These are phyloP conservation scores for Solanum gandarillasii DNA, from an alignment of 257 asterid species.

Conservation along the genomic window DNA sequence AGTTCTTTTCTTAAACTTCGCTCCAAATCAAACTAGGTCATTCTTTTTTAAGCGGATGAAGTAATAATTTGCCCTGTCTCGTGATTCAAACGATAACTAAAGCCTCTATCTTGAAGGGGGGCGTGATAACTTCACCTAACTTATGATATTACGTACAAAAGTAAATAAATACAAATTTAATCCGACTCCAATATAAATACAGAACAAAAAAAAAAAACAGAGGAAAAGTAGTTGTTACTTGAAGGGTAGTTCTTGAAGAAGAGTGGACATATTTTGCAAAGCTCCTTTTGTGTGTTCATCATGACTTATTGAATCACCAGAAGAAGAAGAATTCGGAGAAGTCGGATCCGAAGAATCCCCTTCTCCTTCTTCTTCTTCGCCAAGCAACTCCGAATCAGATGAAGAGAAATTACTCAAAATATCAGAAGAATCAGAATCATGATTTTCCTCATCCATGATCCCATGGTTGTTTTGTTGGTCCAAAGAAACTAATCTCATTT, in stretches of 20 bases:
- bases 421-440: conserved; percentile 6
- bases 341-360: neutral
- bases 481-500: conserved; percentile 16
- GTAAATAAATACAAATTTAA: neutral
- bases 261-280: conserved; percentile 46
- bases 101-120: neutral
- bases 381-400: conserved; percentile 25
- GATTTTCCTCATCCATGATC: conserved; percentile 19
- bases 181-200: neutral
- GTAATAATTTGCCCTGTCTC: neutral
- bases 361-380: conserved; percentile 8
- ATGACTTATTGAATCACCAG: neutral
- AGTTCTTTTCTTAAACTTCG: too few species aligned
- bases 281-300: conserved; percentile 4
- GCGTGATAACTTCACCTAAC: too few species aligned
- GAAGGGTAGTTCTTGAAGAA: conserved; percentile 56
- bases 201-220: neutral
- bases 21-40: too few species aligned
- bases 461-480: conserved; percentile 24
- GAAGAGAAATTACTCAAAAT: conserved; percentile 1
- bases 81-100: neutral
- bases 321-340: neutral
- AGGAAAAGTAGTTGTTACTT: conserved; percentile 26
- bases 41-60: accelerated
- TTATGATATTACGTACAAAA: too few species aligned